Evolutionary conservation across 176 grass and related monocot genomes (phyloP), one percentile per base, ranked within the genome.

Genomic region (Thinopyrum elongatum): DNA sequence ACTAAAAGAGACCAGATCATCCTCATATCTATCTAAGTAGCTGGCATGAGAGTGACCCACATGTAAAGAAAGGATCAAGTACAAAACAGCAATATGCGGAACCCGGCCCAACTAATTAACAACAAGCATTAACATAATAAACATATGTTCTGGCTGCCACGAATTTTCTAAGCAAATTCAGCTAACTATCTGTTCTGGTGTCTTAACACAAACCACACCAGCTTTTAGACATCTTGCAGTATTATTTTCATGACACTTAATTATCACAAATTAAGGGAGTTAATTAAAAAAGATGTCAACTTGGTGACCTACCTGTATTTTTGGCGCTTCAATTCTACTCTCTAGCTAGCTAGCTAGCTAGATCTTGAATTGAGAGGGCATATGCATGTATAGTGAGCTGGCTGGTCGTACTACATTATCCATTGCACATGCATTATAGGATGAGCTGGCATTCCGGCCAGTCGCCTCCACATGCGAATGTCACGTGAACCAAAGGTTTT

Each of bases 21-120:
- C 42, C 35, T 63, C 71, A 68, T 77, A 86, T 53, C 44, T 76
- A 51, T 53, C 42, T 22, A 62, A 47, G 21, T 70, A 89, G 77
- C 76, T 84, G 59, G 60, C 78, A 70, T 76, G 86, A 88, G 59
- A 88, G 65, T 59, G 74, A 90, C 68, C 23, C 21, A 26, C 42
- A 59, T 88, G 41, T 70, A 55, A 88, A 75, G 19, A 83, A 75
- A 75, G 23, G 3, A 28, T 80, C 35, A 57, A 21, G 34, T 81
- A 70, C 38, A 84, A 60, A 72, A 76, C 23, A 1, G 11, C 28
- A 90, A 61, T 2, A 82, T 19, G 51, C 29, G 22, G 10, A 26
- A 17, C 49, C 44, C 2, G 14, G 17, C 55, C 82, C 23, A 17
- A 26, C 84, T 78, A 47, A 46, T 41, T 47, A 15, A 5, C 22